phyloP scores from a whole-genome alignment of 805 yeast genomes.

The Saturnispora besseyi region DNA sequence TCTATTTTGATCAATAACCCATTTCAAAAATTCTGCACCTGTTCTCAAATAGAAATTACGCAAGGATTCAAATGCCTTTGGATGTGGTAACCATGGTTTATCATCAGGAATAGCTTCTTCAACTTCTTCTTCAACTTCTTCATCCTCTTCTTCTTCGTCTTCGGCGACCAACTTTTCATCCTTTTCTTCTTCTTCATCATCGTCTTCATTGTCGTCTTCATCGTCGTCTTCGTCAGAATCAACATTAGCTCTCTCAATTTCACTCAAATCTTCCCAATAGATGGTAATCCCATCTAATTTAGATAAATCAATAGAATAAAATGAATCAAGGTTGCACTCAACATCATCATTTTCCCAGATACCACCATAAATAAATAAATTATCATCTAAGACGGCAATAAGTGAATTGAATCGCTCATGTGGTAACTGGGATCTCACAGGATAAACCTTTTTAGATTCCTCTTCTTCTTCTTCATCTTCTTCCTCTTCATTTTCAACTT shows the following conservation, averaged over 20 bases:
- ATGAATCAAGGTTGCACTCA: constrained; percentile 75
- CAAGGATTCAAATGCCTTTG: constrained; percentile 81
- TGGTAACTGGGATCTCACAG: constrained; percentile 56
- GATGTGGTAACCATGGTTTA: constrained; percentile 96
- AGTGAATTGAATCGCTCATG: constrained; percentile 85
- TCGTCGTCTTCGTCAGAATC: constrained; percentile 57
- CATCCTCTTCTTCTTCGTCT: constrained; percentile 40
- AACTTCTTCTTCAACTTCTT: constrained; percentile 59
- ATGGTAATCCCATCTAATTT: constrained; percentile 82
- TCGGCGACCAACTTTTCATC: constrained; percentile 38
- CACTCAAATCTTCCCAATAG: constrained; percentile 80
- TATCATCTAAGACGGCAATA: constrained; percentile 78
- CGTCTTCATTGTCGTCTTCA: constrained; percentile 63
- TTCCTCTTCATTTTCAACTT: constrained; percentile 31
- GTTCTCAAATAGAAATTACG: constrained; percentile 81
- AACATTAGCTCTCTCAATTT: constrained; percentile 41
- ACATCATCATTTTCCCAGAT: constrained; percentile 82
- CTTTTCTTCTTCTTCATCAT: constrained; percentile 38
- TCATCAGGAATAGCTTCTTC: constrained; percentile 75
- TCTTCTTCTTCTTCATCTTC: constrained; percentile 23
- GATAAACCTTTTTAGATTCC: constrained; percentile 36
- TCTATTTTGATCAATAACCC: constrained; percentile 84
- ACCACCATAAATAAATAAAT: constrained; percentile 81
- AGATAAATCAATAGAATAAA: constrained; percentile 78
- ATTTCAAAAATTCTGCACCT: constrained; percentile 78